Percentiles rank a stretch among this genome's conserved stretches.
phyloP scores from a whole-genome alignment of 805 yeast genomes.

The Nakazawaea populi region DNA sequence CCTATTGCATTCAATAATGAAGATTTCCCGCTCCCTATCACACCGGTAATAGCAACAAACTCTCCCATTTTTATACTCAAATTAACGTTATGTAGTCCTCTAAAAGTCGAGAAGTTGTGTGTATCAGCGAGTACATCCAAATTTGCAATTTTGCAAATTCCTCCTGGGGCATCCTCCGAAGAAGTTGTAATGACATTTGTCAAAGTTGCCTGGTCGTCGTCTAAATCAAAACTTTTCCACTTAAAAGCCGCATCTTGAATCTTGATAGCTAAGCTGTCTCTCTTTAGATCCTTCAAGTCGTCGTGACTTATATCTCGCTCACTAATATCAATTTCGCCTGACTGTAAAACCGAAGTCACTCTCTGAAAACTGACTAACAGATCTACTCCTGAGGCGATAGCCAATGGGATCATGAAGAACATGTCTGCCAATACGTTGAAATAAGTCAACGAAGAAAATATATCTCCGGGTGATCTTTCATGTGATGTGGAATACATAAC shows the following conservation, averaged over 20 bases:
- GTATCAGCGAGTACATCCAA: no score
- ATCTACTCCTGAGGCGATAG: constrained; percentile 63
- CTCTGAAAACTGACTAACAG: constrained; percentile 55
- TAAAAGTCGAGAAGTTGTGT: constrained; percentile 16
- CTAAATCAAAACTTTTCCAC: constrained; percentile 51
- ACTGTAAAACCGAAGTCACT: constrained; percentile 45
- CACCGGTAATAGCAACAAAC: constrained; percentile 70
- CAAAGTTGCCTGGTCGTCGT: constrained; percentile 13
- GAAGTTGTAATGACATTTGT: no score
- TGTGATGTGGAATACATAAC: constrained; percentile 24
- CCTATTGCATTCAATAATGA: constrained; percentile 59
- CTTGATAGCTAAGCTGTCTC: constrained; percentile 36
- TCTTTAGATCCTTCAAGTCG: constrained; percentile 12
- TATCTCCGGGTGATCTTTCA: constrained; percentile 46
- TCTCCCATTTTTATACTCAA: constrained; percentile 56
- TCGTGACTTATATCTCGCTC: constrained; percentile 21
- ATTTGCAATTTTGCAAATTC: no score
- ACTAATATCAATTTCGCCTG: constrained; percentile 34
- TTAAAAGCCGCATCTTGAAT: constrained; percentile 51
- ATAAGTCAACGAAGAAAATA: constrained; percentile 66
- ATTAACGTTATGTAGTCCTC: constrained; percentile 45
- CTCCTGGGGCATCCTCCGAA: no score
- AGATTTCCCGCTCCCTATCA: constrained; percentile 72
- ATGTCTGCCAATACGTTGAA: constrained; percentile 58
- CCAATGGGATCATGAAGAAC: constrained; percentile 64